A percentile compares a stretch with the other conserved stretches of the same genome.
Conservation (phyloP, 768 basidiomycete species). For the Piloderma croceum region DNA sequence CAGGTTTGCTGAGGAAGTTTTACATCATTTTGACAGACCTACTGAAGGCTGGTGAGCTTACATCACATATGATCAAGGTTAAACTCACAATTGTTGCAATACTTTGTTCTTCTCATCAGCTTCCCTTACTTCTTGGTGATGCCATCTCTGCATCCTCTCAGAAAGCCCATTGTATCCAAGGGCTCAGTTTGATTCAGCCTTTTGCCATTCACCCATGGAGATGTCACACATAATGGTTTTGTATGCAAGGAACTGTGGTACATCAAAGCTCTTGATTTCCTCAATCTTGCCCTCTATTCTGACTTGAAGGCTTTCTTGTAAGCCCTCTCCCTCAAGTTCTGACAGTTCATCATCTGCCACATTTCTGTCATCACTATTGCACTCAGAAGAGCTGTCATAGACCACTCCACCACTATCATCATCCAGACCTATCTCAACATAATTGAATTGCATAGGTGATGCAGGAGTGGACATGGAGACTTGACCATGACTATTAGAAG, state of each 20-base stretch:
- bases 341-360: background rate
- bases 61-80: background rate
- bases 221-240: background rate
- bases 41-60: background rate
- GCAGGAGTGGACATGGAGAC: no score
- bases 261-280: background rate
- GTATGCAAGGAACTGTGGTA: background rate
- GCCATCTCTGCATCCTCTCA: conserved; percentile 1
- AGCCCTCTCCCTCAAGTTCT: background rate
- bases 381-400: background rate
- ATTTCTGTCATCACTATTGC: background rate
- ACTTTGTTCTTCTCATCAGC: background rate
- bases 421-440: background rate
- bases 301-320: background rate
- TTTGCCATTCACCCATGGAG: conserved; percentile 3
- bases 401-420: background rate
- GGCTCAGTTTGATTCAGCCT: conserved; percentile 3
- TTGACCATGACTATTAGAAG: no score
- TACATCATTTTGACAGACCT: background rate
- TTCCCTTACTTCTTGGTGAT: background rate
- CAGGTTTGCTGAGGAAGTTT: background rate
- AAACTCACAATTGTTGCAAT: background rate
- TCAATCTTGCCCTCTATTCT: background rate
- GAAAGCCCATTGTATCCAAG: conserved; percentile 9
- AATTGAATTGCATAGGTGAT: background rate